Evolutionary conservation across 495 filamentous ascomycete genomes (phyloP).

Genomic region (Neurospora sp.): DNA sequence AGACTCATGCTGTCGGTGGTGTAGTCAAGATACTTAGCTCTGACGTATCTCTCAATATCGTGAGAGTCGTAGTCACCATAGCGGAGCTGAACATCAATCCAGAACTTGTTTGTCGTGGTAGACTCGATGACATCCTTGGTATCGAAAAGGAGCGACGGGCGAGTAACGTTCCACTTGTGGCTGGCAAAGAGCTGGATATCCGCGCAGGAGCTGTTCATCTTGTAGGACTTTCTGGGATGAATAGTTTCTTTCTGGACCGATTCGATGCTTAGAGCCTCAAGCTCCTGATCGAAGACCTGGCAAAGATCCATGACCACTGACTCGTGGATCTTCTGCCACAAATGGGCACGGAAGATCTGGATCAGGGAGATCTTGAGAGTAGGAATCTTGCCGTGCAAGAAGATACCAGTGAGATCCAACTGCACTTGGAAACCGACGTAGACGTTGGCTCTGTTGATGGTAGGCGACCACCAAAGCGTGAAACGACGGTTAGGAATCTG

Average conservation of each 20-base stretch:
- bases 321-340: slow-evolving; percentile 99
- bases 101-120: slow-evolving; percentile 98
- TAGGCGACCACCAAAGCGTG: slow-evolving; percentile 96
- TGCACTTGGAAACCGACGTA: slow-evolving; percentile 99
- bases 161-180: slow-evolving; percentile 97
- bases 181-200: slow-evolving; percentile 97
- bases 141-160: slow-evolving; percentile 86
- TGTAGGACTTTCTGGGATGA: slow-evolving; percentile 98
- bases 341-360: slow-evolving; percentile 98
- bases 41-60: slow-evolving; percentile 95
- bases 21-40: slow-evolving; percentile 98
- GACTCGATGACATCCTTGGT: slow-evolving; percentile 94
- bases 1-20: slow-evolving; percentile 99
- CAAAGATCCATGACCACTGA: slow-evolving; percentile 98
- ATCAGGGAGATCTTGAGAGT: slow-evolving; percentile 98
- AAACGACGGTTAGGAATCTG: slow-evolving; percentile 99
- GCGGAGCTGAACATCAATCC: slow-evolving; percentile 95
- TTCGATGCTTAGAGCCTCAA: slow-evolving; percentile 93
- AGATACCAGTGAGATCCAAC: slow-evolving; percentile 96
- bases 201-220: slow-evolving; percentile 99
- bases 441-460: slow-evolving; percentile 67
- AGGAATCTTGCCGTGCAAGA: slow-evolving; percentile 98
- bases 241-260: slow-evolving; percentile 99
- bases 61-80: slow-evolving; percentile 99
- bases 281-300: slow-evolving; percentile 97